A percentile compares a stretch with the other conserved stretches of the same genome.
Conservation (phyloP, 1,139 yeast species). For the Saccharomyces hybrid region DNA sequence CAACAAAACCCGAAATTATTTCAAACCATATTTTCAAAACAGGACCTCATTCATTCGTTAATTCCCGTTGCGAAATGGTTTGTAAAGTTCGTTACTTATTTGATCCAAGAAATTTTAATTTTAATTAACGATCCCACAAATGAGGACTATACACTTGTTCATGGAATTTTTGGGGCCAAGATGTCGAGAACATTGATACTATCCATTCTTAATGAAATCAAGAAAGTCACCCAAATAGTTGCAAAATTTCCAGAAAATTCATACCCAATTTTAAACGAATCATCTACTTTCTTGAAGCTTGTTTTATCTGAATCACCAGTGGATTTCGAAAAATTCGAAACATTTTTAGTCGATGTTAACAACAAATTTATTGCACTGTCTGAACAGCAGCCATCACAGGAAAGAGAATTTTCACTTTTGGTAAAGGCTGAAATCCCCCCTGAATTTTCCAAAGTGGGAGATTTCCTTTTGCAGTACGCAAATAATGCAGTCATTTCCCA, state of each 20-base stretch:
- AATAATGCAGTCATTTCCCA: slow-evolving; percentile 27
- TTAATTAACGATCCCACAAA: slow-evolving; percentile 23
- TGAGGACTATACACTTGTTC: slow-evolving; percentile 21
- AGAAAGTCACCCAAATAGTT: slow-evolving; percentile 27
- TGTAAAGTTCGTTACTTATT: slow-evolving; percentile 27
- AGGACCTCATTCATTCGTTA: slow-evolving; percentile 30
- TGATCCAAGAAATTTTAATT: slow-evolving; percentile 28
- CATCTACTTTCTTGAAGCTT: slow-evolving; percentile 28
- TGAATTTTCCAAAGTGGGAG: slow-evolving; percentile 20
- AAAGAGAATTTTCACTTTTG: slow-evolving; percentile 26
- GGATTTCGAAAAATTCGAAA: slow-evolving; percentile 30
- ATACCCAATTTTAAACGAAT: slow-evolving; percentile 31
- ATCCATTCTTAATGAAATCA: slow-evolving; percentile 29
- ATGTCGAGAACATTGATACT: slow-evolving; percentile 29
- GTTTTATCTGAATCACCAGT: slow-evolving; percentile 30
- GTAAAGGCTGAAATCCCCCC: slow-evolving; percentile 29
- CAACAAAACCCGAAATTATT: slow-evolving; percentile 25
- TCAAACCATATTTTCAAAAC: slow-evolving; percentile 32
- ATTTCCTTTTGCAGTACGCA: slow-evolving; percentile 24
- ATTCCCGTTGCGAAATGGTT: slow-evolving; percentile 33
- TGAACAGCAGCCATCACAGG: slow-evolving; percentile 21
- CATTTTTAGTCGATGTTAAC: slow-evolving; percentile 28
- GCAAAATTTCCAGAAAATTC: slow-evolving; percentile 31
- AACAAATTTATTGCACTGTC: slow-evolving; percentile 26
- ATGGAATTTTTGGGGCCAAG: slow-evolving; percentile 30